Evolutionary conservation across 164 flowering plant species (phyloP).

Genomic region (Umbellularia californica): DNA sequence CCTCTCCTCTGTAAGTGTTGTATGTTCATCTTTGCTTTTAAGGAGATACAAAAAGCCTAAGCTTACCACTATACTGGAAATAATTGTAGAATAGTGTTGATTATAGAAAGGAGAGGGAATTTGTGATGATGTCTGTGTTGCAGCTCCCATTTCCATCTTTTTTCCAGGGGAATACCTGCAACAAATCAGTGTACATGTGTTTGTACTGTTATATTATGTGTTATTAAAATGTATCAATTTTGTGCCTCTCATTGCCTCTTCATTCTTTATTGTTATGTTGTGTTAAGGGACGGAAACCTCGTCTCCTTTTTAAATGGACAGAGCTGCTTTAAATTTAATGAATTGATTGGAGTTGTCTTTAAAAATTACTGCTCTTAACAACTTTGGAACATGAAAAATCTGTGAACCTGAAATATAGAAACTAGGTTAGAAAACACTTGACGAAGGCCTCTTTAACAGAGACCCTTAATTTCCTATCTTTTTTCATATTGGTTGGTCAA

Average conservation of each 20-base stretch:
- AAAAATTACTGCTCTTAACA: too few species aligned
- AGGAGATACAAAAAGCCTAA: slow-evolving; percentile 81
- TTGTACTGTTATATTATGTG: neutral
- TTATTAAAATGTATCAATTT: neutral
- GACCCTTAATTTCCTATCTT: too few species aligned
- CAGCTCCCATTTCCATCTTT: neutral
- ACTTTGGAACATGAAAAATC: too few species aligned
- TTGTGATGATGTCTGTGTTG: neutral
- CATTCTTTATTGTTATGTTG: neutral
- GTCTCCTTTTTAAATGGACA: neutral
- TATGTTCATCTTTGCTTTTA: slow-evolving; percentile 94
- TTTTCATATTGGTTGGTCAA: too few species aligned
- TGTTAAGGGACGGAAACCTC: neutral
- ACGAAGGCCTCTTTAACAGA: too few species aligned
- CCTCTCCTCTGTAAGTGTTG: slow-evolving; percentile 89
- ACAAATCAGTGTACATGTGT: neutral
- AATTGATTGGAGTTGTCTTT: too few species aligned
- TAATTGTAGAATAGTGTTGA: slow-evolving; percentile 53
- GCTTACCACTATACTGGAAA: slow-evolving; percentile 81
- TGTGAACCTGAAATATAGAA: too few species aligned
- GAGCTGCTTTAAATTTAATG: too few species aligned
- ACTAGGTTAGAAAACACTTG: too few species aligned
- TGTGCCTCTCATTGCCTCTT: neutral
- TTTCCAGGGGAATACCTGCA: neutral
- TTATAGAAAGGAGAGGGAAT: slow-evolving; percentile 2